Evolutionary conservation across 495 filamentous ascomycete genomes (phyloP).

Genomic region (Elaphomyces granulatus): DNA sequence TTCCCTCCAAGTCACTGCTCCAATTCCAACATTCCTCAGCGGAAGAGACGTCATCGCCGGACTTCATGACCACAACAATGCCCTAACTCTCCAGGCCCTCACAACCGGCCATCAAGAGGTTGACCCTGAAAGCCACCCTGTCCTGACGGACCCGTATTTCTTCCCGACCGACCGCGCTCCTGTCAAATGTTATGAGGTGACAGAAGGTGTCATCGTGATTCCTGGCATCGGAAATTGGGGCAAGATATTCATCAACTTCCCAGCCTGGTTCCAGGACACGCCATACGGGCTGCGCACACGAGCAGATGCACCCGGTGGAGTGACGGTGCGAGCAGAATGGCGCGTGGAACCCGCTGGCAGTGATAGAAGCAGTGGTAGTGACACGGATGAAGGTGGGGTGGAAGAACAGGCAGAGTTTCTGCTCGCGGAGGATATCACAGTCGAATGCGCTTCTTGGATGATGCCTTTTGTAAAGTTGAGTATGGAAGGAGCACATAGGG

Average conservation of each 20-base stretch:
- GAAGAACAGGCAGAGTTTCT: too few relatives aligned
- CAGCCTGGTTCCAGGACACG: conserved; percentile 1
- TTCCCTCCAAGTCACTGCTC: not conserved
- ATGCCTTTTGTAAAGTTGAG: conserved; percentile 1
- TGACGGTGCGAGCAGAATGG: not conserved
- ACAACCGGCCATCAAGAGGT: not conserved
- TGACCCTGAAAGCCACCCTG: too few relatives aligned
- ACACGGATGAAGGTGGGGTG: too few relatives aligned
- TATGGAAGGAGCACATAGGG: conserved; percentile 1
- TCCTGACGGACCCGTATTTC: not conserved
- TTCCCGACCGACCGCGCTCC: not conserved
- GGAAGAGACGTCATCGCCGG: not conserved
- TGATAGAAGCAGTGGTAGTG: too few relatives aligned
- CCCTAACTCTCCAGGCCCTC: not conserved
- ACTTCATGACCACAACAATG: not conserved
- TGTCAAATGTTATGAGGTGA: not conserved
- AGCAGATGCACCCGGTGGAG: not conserved
- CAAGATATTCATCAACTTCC: not conserved
- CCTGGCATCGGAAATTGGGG: not conserved
- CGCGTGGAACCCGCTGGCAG: not conserved
- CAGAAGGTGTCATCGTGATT: not conserved
- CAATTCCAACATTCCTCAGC: not conserved
- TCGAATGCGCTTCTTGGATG: not conserved
- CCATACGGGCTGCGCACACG: not conserved
- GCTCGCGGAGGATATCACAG: not conserved